phyloP scores from a whole-genome alignment of 2,329 filamentous ascomycete species.

The Nigrospora sphaerica region DNA sequence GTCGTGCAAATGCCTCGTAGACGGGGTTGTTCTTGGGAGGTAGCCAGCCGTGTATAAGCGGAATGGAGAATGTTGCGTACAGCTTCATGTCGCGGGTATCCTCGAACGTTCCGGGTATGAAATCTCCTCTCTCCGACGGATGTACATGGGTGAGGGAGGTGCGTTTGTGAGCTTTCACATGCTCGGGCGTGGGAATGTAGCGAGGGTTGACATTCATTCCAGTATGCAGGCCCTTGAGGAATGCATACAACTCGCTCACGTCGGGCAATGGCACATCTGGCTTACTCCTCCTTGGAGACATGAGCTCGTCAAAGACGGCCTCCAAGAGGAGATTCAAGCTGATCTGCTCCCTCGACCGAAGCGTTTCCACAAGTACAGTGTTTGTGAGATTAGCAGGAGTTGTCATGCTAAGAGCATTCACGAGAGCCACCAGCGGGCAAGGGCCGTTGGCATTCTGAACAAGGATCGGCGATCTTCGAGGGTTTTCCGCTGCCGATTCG shows the following conservation, averaged over 20 bases:
- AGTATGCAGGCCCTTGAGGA: conserved; percentile 82
- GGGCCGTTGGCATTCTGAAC: conserved; percentile 93
- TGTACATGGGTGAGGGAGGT: conserved; percentile 47
- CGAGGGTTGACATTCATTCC: conserved; percentile 98
- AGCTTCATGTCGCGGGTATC: conserved; percentile 82
- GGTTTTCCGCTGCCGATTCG: conserved; percentile 45
- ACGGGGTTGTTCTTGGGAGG: conserved; percentile 60
- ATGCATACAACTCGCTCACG: conserved; percentile 79
- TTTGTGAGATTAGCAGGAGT: conserved; percentile 56
- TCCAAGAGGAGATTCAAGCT: conserved; percentile 80
- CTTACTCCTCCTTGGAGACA: conserved; percentile 64
- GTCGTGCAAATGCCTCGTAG: conserved; percentile 63
- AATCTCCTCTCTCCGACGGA: conserved; percentile 38
- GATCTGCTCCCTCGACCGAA: conserved; percentile 78
- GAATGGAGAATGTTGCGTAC: conserved; percentile 83
- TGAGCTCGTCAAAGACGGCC: conserved; percentile 87
- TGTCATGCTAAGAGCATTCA: conserved; percentile 84
- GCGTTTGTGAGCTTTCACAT: conserved; percentile 38
- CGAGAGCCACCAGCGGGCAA: conserved; percentile 84
- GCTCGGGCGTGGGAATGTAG: conserved; percentile 57
- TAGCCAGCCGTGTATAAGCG: conserved; percentile 89
- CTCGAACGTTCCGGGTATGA: conserved; percentile 70
- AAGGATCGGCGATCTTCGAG: conserved; percentile 76
- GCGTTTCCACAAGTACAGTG: conserved; percentile 69
- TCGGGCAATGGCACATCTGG: conserved; percentile 66